Base-by-base conservation (phyloP, 306 rosid species). In the Vachellia pachyceras region DNA sequence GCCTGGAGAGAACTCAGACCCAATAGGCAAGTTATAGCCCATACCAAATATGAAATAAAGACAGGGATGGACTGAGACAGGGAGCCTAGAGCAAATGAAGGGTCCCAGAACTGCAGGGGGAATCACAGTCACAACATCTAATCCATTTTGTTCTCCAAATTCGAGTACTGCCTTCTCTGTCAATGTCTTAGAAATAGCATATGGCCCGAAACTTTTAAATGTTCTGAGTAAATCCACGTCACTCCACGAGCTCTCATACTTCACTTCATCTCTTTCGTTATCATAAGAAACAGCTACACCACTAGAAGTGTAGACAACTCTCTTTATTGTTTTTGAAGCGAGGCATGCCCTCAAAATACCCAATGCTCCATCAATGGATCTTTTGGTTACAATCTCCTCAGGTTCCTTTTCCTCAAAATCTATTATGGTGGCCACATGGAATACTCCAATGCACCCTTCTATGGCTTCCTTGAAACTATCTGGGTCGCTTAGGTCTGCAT, bases 231-330 rank as follows among this genome's bases (percentile, higher is more conserved):
- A 14, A 82, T 86, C 88, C 1, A 46, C 78, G 9, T 89, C 88
- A 40, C 90, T 87, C 92, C 94, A 90, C 47, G n/a, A 54, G 3
- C 72, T 86, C 78, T 93, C 97, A 80, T 91, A 92, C 74, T 65
- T 18, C 17, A 42, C 74, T 14, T 58, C 22, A 7, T 72, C 78
- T 8, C 72, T 70, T 73, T 65, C 76, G 75, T 74, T 71, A 46
- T 11, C 61, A 2, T 0, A 18, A 5, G 0, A 0, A 20, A 91
- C 90, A 10, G 90, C 77, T 8, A 88, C 10, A n/a, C 75, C 84
- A 75, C 89, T 83, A 0, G 93, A 88, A 57, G 97, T 86, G 88
- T 89, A 92, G 9, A 92, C 70, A 73, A 92, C 87, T 57, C 92
- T 78, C 23, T 85, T 90, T 66, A 90, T 84, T 6, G 88, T 86